Evolutionary conservation across 148 eudicot species (phyloP).

Genomic region (Chenopodium formosanum): DNA sequence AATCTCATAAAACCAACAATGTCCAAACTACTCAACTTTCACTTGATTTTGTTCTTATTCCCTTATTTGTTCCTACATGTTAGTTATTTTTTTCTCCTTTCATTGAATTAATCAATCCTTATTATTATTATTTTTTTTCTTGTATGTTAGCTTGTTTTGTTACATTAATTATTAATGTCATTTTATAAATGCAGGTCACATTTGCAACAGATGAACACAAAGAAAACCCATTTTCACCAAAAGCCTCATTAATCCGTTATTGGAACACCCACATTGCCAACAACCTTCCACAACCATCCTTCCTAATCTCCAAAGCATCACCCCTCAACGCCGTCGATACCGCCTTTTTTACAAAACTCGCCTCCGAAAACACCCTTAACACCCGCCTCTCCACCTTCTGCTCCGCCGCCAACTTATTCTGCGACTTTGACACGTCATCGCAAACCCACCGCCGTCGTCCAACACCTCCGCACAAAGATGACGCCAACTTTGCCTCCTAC

Average conservation of each 20-base stretch:
- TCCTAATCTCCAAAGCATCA: conserved; percentile 78
- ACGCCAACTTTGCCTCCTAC: conserved; percentile 56
- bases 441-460: background rate
- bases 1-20: conserved; percentile 19
- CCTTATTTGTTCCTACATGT: conserved; percentile 23
- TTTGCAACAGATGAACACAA: conserved; percentile 18
- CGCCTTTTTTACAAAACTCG: conserved; percentile 51
- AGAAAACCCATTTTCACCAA: conserved; percentile 69
- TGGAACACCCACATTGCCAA: conserved; percentile 75
- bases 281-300: conserved; percentile 41
- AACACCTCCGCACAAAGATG: background rate
- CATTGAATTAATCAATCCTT: background rate
- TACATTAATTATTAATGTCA: background rate
- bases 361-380: conserved; percentile 45
- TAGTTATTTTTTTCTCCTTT: background rate
- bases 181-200: conserved; percentile 42
- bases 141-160: background rate
- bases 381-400: conserved; percentile 62
- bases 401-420: conserved; percentile 65
- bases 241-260: conserved; percentile 67
- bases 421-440: conserved; percentile 35
- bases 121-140: background rate
- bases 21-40: conserved; percentile 22
- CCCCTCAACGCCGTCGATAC: conserved; percentile 56
- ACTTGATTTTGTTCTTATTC: conserved; percentile 22